Conservation (phyloP, 345 rosid genomes). For the Kernera saxatilis region DNA sequence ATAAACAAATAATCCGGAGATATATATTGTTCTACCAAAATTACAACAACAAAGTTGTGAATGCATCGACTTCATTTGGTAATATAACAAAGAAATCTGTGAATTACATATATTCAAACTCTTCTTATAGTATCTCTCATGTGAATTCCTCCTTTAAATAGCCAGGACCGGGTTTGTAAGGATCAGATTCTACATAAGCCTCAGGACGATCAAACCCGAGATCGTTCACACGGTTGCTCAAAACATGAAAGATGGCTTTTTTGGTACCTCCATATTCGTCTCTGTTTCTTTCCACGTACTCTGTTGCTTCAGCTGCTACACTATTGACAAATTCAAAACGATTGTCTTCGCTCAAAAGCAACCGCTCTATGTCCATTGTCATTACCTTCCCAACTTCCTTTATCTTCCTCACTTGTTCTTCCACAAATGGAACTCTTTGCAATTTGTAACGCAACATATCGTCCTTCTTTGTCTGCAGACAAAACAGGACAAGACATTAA, state of each 20-base stretch:
- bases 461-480: constrained; percentile 64
- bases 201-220: constrained; percentile 68
- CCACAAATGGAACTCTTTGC: constrained; percentile 76
- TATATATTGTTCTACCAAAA: not conserved
- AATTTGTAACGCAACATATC: constrained; percentile 52
- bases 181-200: constrained; percentile 64
- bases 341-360: constrained; percentile 70
- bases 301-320: constrained; percentile 81
- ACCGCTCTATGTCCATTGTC: constrained; percentile 66
- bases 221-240: constrained; percentile 82
- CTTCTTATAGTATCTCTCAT: constrained; percentile 4
- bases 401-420: constrained; percentile 79
- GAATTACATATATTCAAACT: not conserved
- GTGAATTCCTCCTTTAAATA: constrained; percentile 55
- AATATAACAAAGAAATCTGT: not conserved
- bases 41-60: not conserved
- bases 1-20: too few relatives aligned
- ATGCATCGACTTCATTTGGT: not conserved
- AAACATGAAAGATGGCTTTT: constrained; percentile 81
- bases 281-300: constrained; percentile 62
- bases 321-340: constrained; percentile 70
- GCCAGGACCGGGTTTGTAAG: constrained; percentile 74
- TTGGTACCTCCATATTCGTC: constrained; percentile 74
- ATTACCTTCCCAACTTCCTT: constrained; percentile 55
- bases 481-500: not conserved